These are phyloP conservation scores for Pelagomonas calceolata DNA, from an alignment of 108 stramenopile species.

Conservation along the genomic window DNA sequence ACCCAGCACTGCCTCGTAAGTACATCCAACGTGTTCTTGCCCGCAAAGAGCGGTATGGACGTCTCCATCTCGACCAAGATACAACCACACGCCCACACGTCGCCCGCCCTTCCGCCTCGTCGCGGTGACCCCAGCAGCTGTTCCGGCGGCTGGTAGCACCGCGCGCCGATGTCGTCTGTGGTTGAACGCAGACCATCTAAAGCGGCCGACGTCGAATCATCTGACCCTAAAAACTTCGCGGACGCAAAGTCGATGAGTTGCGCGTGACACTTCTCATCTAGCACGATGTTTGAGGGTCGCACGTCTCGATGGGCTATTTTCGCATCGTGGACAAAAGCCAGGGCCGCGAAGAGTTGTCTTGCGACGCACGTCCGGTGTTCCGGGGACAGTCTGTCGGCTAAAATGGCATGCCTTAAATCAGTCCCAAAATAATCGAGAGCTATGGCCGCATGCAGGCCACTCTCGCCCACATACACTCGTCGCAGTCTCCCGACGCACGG, in stretches of 20 bases:
- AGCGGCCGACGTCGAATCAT: no score
- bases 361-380: background rate
- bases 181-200: no score
- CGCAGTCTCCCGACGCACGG: background rate
- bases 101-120: no score
- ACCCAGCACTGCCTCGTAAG: no score
- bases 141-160: no score
- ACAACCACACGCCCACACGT: no score
- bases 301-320: background rate
- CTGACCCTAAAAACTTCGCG: no score
- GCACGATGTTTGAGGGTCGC: background rate
- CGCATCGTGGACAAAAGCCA: background rate
- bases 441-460: background rate
- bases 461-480: background rate
- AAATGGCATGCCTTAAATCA: background rate
- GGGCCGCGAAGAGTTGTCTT: background rate
- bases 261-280: background rate
- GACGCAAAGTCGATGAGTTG: background rate
- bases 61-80: no score
- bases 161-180: no score
- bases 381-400: background rate
- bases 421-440: background rate
- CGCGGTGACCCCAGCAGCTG: no score
- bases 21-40: no score
- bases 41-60: no score